Evolutionary conservation across 2,329 filamentous ascomycete species (phyloP), one percentile per base, ranked within the genome.

Genomic region (Rutstroemia sp.): DNA sequence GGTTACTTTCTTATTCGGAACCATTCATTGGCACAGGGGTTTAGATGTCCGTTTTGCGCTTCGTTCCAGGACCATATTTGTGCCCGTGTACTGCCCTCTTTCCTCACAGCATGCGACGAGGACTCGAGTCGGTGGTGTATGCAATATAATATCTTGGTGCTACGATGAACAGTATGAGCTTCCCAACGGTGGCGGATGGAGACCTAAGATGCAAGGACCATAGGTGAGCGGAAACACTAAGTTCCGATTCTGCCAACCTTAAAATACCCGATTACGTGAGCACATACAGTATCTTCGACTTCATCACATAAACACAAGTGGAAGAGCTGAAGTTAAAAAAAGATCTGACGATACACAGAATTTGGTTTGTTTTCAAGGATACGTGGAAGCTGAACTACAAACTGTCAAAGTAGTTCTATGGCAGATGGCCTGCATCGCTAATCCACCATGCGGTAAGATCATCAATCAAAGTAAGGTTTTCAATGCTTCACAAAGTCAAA

Each of bases 171-270:
- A 52, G 41, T 51, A 41, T 17, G 16, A 12, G 23, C 34, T 47
- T 30, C 39, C 9, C 17, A 54, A 54, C 52, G 44, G 52, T 42
- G 52, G 52, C 45, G 52, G 45, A 48, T 30, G 44, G 52, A 54
- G 45, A 48, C 45, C 45, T 25, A 34, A 38, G 16, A 45, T 30
- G 51, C 55, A 54, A 57, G 12, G 23, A 44, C 23, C 23, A 38
- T 38, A 14, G 17, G 39, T 17, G 39, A 45, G 25, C 53, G 53
- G 46, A 19, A 42, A 50, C 21, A 44, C 14, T 25, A 55, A 55
- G 19, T 27, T 50, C 52, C 52, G 52, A 44, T 34, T 34, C 30
- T 34, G 4, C 9, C 30, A 34, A 34, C 30, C 12, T 34, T 12
- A 34, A 34, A 34, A 34, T 34, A 9, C 30, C 12, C 3, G 30